Evolutionary conservation across 2,329 filamentous ascomycete genomes (phyloP).

Genomic region (Talaromyces verruculosus): DNA sequence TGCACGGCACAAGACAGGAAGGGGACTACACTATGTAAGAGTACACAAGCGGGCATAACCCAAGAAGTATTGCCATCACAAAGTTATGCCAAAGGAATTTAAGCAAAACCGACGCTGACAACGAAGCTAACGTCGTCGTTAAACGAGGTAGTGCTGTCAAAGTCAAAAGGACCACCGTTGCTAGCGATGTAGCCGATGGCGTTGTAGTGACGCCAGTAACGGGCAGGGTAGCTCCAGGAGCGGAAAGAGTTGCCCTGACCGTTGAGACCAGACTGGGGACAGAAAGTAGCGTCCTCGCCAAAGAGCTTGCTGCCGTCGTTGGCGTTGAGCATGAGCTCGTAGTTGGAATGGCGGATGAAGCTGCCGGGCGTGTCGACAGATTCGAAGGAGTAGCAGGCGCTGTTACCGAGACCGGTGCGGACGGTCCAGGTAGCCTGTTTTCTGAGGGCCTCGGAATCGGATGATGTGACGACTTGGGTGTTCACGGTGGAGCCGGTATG

Average conservation of each 20-base stretch:
- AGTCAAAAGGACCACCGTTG: slow-evolving; percentile 57
- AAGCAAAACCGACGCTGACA: slow-evolving; percentile 49
- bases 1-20: neutral
- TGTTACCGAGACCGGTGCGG: slow-evolving; percentile 56
- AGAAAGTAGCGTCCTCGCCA: slow-evolving; percentile 64
- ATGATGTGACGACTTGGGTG: slow-evolving; percentile 56
- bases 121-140: slow-evolving; percentile 58
- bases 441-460: slow-evolving; percentile 52
- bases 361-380: slow-evolving; percentile 58
- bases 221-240: slow-evolving; percentile 61
- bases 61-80: neutral
- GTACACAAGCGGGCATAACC: neutral
- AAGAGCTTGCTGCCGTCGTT: slow-evolving; percentile 59
- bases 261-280: slow-evolving; percentile 53
- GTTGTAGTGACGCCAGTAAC: slow-evolving; percentile 57
- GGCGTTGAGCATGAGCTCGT: slow-evolving; percentile 51
- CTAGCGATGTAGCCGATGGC: slow-evolving; percentile 52
- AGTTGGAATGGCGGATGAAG: slow-evolving; percentile 59
- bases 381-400: slow-evolving; percentile 62
- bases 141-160: slow-evolving; percentile 52
- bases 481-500: slow-evolving; percentile 54
- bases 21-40: neutral
- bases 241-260: slow-evolving; percentile 55
- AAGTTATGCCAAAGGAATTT: neutral
- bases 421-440: slow-evolving; percentile 56